Conservation (phyloP, 768 basidiomycete species). For the Galerina marginata region DNA sequence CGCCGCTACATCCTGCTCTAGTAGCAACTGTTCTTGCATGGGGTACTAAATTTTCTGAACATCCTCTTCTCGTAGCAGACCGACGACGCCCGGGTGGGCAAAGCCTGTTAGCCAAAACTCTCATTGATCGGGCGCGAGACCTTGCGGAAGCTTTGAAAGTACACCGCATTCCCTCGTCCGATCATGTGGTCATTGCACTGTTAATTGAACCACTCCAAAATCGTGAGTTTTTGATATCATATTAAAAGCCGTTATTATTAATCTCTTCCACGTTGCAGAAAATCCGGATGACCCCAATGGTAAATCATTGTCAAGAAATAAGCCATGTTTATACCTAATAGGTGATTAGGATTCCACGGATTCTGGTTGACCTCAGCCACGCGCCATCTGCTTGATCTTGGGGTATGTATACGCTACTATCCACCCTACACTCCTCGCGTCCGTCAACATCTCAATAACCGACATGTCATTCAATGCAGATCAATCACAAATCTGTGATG, state of each 20-base stretch:
- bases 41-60: slow-evolving; percentile 94
- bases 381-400: slow-evolving; percentile 78
- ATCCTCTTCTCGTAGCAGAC: slow-evolving; percentile 82
- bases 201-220: slow-evolving; percentile 86
- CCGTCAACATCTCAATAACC: slow-evolving; percentile 3
- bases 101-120: slow-evolving; percentile 76
- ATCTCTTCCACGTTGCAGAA: slow-evolving; percentile 49
- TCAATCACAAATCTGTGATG: slow-evolving; percentile 84
- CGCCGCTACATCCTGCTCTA: slow-evolving; percentile 69
- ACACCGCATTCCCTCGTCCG: slow-evolving; percentile 76
- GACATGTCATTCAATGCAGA: slow-evolving; percentile 46
- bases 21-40: slow-evolving; percentile 89
- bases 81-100: slow-evolving; percentile 71
- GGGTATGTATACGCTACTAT: slow-evolving; percentile 47
- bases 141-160: slow-evolving; percentile 88
- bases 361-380: slow-evolving; percentile 85
- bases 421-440: slow-evolving; percentile 6
- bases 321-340: slow-evolving; percentile 21
- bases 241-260: slow-evolving; percentile 7
- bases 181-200: slow-evolving; percentile 83
- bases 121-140: slow-evolving; percentile 83
- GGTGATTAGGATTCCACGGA: slow-evolving; percentile 70
- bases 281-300: slow-evolving; percentile 75
- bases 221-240: slow-evolving; percentile 60
- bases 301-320: slow-evolving; percentile 34